Base-by-base conservation (phyloP, 1,284 basidiomycete species). In the Thecaphora thlaspeos region DNA sequence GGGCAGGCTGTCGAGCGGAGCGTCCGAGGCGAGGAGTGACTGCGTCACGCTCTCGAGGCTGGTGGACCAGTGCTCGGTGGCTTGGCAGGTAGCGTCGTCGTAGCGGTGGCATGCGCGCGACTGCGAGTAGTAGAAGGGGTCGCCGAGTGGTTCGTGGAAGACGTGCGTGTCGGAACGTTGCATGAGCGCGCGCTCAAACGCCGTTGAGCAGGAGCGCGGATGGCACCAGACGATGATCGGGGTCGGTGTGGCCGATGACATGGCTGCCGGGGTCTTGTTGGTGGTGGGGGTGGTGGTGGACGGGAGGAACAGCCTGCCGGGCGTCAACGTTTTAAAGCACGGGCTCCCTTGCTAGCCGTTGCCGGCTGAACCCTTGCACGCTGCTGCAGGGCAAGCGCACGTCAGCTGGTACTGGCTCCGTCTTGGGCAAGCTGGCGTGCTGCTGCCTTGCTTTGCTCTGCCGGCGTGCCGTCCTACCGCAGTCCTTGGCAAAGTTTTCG, bases 151-250 rank as follows among this genome's bases (percentile, higher is more conserved):
- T 28, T 75, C 72, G 55, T 75, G 72, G 41, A 48, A 71, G 43
- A 58, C 54, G n/a, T 60, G 51, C 17, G 71, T 73, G 51, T 74
- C 72, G 34, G 59, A 45, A 4, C 71, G 46, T 45, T 71, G 70
- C 64, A 75, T 65, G 46, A 73, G 68, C 30, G 62, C 64, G 30
- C 72, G 70, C 57, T 73, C 72, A 28, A 71, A 72, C 12, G 72
- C 72, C 23, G 72, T 71, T 14, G 66, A 70, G 56, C 63, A 67
- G 2, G 56, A 65, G 39, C 71, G 62, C 12, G 72, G 72, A 18
- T 69, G 67, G 37, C 68, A 67, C 68, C 68, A 70, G 36, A 68
- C 64, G 42, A 70, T 68, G 42, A 70, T 68, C 24, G 67, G 67
- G 14, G 56, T 51, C 15, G 66, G 46, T 32, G 51, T 39, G 10